A percentile compares a stretch with the other conserved stretches of the same genome.
Conservation (phyloP, 441 rosid genomes). For the Gossypium armourianum region DNA sequence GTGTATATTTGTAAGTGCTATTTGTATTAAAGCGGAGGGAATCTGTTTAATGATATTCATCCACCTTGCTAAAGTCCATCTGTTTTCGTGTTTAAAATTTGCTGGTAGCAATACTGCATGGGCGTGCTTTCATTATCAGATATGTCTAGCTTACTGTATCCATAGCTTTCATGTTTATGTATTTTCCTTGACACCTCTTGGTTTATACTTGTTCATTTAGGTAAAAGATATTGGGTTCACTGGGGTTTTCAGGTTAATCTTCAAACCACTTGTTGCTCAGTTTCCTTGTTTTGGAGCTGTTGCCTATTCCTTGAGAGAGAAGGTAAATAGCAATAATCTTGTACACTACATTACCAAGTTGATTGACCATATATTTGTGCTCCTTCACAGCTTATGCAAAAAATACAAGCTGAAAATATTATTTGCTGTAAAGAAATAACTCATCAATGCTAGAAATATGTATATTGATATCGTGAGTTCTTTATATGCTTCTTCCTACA, state of each 20-base stretch:
- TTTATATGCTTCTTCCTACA: conserved; percentile 22
- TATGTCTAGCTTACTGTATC: not conserved
- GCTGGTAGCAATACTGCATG: not conserved
- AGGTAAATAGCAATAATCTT: conserved; percentile 30
- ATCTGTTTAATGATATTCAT: not conserved
- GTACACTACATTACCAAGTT: not conserved
- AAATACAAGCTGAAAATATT: not conserved
- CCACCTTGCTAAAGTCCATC: not conserved
- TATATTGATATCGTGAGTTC: not conserved
- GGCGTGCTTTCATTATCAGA: not conserved
- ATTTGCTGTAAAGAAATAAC: not conserved
- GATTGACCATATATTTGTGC: not conserved
- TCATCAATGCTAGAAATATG: not conserved
- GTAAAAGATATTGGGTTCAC: conserved; percentile 83
- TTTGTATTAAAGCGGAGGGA: not conserved
- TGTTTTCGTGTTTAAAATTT: not conserved
- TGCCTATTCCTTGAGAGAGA: conserved; percentile 60
- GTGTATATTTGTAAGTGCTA: not conserved
- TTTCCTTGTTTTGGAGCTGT: conserved; percentile 93
- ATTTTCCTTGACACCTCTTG: conserved; percentile 4
- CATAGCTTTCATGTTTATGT: not conserved
- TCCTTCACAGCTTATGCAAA: not conserved
- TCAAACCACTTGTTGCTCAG: conserved; percentile 65
- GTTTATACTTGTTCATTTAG: conserved; percentile 26
- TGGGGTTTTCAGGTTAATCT: conserved; percentile 83